Base-by-base conservation (phyloP, 2,329 filamentous ascomycete genomes). In the Sarocladiaceae sp. region DNA sequence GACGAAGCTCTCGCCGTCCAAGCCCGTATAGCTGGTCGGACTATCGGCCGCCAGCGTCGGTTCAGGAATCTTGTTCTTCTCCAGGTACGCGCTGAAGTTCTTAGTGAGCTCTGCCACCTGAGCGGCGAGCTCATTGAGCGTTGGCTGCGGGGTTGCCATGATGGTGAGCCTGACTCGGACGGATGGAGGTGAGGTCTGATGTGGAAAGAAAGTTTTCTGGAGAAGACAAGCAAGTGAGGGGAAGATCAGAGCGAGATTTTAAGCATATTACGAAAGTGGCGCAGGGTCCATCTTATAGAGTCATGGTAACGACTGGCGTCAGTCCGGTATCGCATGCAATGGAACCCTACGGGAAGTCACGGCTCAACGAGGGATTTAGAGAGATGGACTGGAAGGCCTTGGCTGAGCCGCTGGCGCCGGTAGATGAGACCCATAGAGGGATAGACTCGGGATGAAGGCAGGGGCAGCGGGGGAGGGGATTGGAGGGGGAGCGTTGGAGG, bases 21-120 rank as follows among this genome's bases (percentile, higher is more conserved):
- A 50, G n/a, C 62, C 62, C 7, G 57, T 55, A 46, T 72, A 71
- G 50, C 56, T 66, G 2, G 57, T 57, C 1, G 67, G 64, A 50
- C 69, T 71, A 50, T 72, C 63, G 2, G 64, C 63, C 9, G 61
- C 62, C 18, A 74, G 64, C 1, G 64, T 67, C 1, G 69, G 65
- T 12, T 63, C 55, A 3, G 61, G 58, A 20, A 73, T 59, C 18
- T 68, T 66, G 43, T 69, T 66, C 13, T 69, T 65, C 37, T 62
- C 53, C 21, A 72, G 58, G 45, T 59, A 64, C 23, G 58, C 58
- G 10, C 65, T 66, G 35, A 73, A 64, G 6, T 56, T 55, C 13
- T 61, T 59, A 1, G 70, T 61, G n/a, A 72, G 60, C 51, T 70
- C 64, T 18, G 61, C 64, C 46, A 73, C 63, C 55, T 67, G 65